These are phyloP conservation scores for Backusella sp. DNA, from an alignment of 192 early-diverging fungal genomes.

Conservation along the genomic window DNA sequence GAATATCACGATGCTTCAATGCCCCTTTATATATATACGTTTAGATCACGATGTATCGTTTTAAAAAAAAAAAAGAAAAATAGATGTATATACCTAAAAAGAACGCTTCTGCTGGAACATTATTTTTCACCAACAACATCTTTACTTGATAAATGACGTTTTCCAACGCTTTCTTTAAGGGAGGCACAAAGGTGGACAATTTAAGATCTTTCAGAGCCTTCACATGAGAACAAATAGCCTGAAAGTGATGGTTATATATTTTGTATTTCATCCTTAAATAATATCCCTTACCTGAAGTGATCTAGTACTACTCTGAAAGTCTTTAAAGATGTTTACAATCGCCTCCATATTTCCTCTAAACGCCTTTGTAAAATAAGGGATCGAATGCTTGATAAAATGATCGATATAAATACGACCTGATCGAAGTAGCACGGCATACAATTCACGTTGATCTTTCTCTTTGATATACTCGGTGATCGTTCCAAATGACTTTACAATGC, in stretches of 20 bases:
- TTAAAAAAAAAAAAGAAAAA: neutral
- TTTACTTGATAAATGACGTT: constrained; percentile 74
- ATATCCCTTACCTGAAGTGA: constrained; percentile 43
- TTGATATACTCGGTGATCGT: constrained; percentile 45
- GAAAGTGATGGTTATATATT: constrained; percentile 1
- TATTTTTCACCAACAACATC: constrained; percentile 69
- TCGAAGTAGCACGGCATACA: constrained; percentile 44
- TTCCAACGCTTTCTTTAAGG: constrained; percentile 68
- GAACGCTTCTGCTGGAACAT: constrained; percentile 44
- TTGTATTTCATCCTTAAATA: neutral
- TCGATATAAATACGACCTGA: constrained; percentile 53
- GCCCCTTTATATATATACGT: constrained; percentile 19
- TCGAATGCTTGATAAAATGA: constrained; percentile 47
- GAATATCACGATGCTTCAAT: constrained; percentile 72
- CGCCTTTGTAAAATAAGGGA: constrained; percentile 47
- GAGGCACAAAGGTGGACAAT: constrained; percentile 64
- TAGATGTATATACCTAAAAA: constrained; percentile 25
- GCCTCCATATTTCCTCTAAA: constrained; percentile 45
- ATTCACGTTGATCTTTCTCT: constrained; percentile 43
- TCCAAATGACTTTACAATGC: constrained; percentile 45
- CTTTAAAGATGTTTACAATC: constrained; percentile 49
- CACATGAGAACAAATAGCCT: constrained; percentile 76
- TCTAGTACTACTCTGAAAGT: constrained; percentile 49
- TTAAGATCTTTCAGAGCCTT: constrained; percentile 65
- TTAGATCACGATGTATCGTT: neutral